phyloP scores from a whole-genome alignment of 2,329 filamentous ascomycete genomes.

The Phyllosticta citribraziliensis region DNA sequence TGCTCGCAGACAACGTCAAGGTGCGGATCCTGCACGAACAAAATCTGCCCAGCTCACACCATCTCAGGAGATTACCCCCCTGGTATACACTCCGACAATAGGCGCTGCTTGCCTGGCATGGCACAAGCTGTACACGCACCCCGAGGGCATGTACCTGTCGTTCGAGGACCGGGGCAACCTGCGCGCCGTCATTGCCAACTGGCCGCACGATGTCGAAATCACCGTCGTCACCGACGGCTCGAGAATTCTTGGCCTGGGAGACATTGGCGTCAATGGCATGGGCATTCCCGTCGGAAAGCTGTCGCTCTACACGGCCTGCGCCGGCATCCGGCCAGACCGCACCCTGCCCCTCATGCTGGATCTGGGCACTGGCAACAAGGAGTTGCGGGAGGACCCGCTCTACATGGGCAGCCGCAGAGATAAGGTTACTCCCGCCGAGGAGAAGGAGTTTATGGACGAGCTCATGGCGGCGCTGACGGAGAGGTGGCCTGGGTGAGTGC shows the following conservation, averaged over 20 bases:
- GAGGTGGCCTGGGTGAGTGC: slow-evolving; percentile 53
- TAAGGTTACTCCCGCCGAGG: slow-evolving; percentile 66
- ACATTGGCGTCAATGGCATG: slow-evolving; percentile 93
- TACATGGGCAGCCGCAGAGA: slow-evolving; percentile 85
- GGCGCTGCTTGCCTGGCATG: slow-evolving; percentile 95
- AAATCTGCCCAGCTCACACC: slow-evolving; percentile 22
- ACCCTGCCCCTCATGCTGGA: slow-evolving; percentile 55
- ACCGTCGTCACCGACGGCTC: slow-evolving; percentile 95
- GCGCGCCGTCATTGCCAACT: slow-evolving; percentile 79
- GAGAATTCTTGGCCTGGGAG: slow-evolving; percentile 82
- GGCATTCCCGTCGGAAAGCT: slow-evolving; percentile 97
- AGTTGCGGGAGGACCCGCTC: slow-evolving; percentile 64
- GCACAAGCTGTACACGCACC: slow-evolving; percentile 89
- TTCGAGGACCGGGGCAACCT: slow-evolving; percentile 91
- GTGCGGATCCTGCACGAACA: slow-evolving; percentile 19
- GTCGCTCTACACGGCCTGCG: slow-evolving; percentile 87
- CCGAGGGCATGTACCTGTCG: slow-evolving; percentile 91
- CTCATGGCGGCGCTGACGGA: slow-evolving; percentile 88
- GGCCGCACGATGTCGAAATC: slow-evolving; percentile 90
- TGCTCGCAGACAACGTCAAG: slow-evolving; percentile 64
- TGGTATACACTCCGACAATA: slow-evolving; percentile 84
- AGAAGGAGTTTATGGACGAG: slow-evolving; percentile 91
- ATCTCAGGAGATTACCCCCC: slow-evolving; percentile 61
- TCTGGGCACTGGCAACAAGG: slow-evolving; percentile 54
- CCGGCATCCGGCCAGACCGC: slow-evolving; percentile 75